Evolutionary conservation across 441 rosid species (phyloP), one percentile per base, ranked within the genome.

Genomic region (Pelargonium fulgidum): DNA sequence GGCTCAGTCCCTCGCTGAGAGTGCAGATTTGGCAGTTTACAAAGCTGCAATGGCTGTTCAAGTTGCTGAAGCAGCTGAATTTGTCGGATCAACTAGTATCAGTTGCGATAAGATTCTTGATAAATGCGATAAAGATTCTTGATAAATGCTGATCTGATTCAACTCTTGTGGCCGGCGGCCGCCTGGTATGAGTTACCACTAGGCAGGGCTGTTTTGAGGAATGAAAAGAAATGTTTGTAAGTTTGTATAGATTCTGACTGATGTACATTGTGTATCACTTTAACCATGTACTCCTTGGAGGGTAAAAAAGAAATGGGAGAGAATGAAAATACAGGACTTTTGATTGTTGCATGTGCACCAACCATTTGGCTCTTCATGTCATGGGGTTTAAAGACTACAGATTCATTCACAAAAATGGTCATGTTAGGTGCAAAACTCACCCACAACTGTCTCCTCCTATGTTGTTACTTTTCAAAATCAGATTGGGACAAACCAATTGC

Each of bases 21-120:
- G 77, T 22, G 96, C 96, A n/a, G 90, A 87, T 70, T 73, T 92
- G 79, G 89, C 91, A 20, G 77, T 85, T 10, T 90, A 86, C 81
- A 92, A 81, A 81, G 93, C 95, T 19, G 68, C 75, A 56, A 65
- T 83, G 83, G 83, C 93, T 8, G 81, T 87, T 3, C 79, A 82
- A 76, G 90, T 89, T 63, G 93, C 91, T 1, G 88, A 87, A 80
- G 87, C 85, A 71, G 82, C 89, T 14, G 65, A 71, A 65, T 48
- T 62, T 52, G 72, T 59, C 0, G 85, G 70, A 67, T 77, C 89
- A 11, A 67, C 77, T 9, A 80, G 81, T 11, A 39, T 6, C 42
- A 7, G 9, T 39, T 39, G 42, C 42, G 10, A 39, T 7, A 7
- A 39, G 8, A 1, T 39, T 39, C 39, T 33, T 33, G 39, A 33